Conservation (phyloP, 768 basidiomycete species). For the Brasilioporus rufonigricans region DNA sequence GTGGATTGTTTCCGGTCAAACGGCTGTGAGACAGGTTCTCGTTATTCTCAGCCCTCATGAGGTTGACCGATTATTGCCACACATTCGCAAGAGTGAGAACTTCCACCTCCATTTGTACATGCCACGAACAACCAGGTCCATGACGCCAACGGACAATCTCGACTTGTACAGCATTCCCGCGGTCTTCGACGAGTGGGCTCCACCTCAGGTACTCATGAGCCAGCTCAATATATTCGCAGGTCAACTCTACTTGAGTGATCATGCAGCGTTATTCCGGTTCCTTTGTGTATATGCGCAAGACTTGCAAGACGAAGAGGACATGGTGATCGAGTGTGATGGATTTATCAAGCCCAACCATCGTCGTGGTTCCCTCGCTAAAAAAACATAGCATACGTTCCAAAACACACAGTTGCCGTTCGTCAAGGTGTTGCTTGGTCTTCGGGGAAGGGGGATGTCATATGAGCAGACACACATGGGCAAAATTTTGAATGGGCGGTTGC, state of each 20-base stretch:
- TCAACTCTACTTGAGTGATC: slow-evolving; percentile 40
- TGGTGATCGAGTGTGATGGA: slow-evolving; percentile 22
- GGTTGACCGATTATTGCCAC: not conserved
- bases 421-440: slow-evolving; percentile 33
- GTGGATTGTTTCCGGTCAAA: slow-evolving; percentile 41
- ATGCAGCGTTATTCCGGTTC: slow-evolving; percentile 33
- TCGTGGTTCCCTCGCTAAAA: not conserved
- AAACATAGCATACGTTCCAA: not conserved
- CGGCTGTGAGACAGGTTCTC: slow-evolving; percentile 27
- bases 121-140: not conserved
- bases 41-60: slow-evolving; percentile 28
- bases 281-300: slow-evolving; percentile 40
- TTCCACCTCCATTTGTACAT: not conserved
- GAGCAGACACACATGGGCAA: slow-evolving; percentile 40
- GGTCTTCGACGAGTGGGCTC: slow-evolving; percentile 15
- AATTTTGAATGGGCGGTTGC: slow-evolving; percentile 30
- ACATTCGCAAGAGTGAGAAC: not conserved
- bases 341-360: slow-evolving; percentile 15
- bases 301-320: slow-evolving; percentile 42
- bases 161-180: slow-evolving; percentile 21
- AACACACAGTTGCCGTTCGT: slow-evolving; percentile 23
- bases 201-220: slow-evolving; percentile 12
- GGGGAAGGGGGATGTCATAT: slow-evolving; percentile 40
- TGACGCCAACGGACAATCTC: not conserved
- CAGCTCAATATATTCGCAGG: slow-evolving; percentile 47